Evolutionary conservation across 176 grass and related monocot species (phyloP).

Genomic region (Pontederia paniculata): DNA sequence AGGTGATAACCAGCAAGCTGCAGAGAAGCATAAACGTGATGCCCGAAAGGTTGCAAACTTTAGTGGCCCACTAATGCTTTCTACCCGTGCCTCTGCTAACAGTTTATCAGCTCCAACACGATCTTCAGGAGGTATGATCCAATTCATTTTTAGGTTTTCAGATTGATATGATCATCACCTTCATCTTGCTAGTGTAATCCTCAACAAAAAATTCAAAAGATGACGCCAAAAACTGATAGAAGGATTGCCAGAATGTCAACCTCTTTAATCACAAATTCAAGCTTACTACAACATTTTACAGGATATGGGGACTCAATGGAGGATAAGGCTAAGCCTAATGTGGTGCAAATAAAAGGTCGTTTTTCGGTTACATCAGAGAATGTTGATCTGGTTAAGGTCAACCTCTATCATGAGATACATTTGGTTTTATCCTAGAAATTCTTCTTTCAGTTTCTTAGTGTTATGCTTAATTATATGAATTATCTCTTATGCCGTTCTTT

Average conservation of each 20-base stretch:
- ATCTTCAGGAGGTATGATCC: slow-evolving; percentile 60
- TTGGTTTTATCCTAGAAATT: too few relatives aligned
- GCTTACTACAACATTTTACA: slow-evolving; percentile 23
- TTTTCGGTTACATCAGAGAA: slow-evolving; percentile 99
- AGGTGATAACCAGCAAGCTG: slow-evolving; percentile 21
- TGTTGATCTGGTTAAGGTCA: slow-evolving; percentile 88
- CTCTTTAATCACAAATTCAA: not conserved
- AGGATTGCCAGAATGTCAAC: too few relatives aligned
- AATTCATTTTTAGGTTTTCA: too few relatives aligned
- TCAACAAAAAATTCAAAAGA: too few relatives aligned
- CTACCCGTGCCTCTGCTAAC: slow-evolving; percentile 92
- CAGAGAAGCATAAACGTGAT: slow-evolving; percentile 54
- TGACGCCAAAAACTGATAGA: too few relatives aligned
- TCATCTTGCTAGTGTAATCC: too few relatives aligned
- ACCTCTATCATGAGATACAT: not conserved
- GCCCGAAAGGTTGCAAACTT: slow-evolving; percentile 48
- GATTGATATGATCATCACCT: too few relatives aligned
- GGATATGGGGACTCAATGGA: slow-evolving; percentile 80
- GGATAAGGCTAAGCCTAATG: slow-evolving; percentile 75
- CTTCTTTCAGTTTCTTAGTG: too few relatives aligned
- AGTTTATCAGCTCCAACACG: slow-evolving; percentile 84
- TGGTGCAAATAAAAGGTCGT: slow-evolving; percentile 93
- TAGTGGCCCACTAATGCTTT: slow-evolving; percentile 80
- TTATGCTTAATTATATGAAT: too few relatives aligned
- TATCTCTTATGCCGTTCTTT: not conserved